Percentiles rank a stretch among this genome's conserved stretches.
These are phyloP conservation scores for Volvox carteri DNA, from an alignment of 163 green algal genomes.

Conservation along the genomic window DNA sequence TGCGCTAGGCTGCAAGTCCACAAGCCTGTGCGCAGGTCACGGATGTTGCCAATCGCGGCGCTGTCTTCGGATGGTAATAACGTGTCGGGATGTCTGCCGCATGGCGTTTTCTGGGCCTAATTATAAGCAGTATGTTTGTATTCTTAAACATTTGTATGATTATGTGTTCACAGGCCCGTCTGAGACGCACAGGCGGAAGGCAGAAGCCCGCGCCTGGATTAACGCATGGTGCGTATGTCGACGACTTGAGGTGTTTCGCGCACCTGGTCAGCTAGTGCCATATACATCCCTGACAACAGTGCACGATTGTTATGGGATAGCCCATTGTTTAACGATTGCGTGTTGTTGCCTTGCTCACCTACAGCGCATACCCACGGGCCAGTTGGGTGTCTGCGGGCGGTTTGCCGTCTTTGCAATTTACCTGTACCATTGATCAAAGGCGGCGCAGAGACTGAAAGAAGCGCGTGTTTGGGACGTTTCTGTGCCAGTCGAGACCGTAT, in stretches of 20 bases:
- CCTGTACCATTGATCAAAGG: too few species aligned
- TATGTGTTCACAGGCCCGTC: neutral
- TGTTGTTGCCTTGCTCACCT: too few species aligned
- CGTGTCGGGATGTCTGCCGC: neutral
- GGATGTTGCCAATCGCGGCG: slow-evolving; percentile 7
- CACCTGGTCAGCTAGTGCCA: too few species aligned
- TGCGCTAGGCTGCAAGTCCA: neutral
- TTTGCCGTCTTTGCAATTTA: too few species aligned
- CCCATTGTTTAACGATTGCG: too few species aligned
- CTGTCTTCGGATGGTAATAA: slow-evolving; percentile 9
- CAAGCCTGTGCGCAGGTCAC: neutral
- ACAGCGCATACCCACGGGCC: too few species aligned
- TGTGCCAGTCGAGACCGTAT: too few species aligned
- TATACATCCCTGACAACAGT: too few species aligned
- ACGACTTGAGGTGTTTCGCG: neutral
- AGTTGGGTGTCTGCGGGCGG: too few species aligned
- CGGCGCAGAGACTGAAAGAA: too few species aligned
- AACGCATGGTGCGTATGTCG: slow-evolving; percentile 48
- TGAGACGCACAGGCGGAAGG: slow-evolving; percentile 29
- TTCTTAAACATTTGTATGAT: neutral
- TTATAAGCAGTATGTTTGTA: neutral
- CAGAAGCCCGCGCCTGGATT: slow-evolving; percentile 51
- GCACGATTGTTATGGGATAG: too few species aligned
- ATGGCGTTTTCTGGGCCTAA: neutral
- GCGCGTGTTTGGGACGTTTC: too few species aligned